Evolutionary conservation across 306 rosid genomes (phyloP), one percentile per base, ranked within the genome.

Genomic region (Geum urbanum): DNA sequence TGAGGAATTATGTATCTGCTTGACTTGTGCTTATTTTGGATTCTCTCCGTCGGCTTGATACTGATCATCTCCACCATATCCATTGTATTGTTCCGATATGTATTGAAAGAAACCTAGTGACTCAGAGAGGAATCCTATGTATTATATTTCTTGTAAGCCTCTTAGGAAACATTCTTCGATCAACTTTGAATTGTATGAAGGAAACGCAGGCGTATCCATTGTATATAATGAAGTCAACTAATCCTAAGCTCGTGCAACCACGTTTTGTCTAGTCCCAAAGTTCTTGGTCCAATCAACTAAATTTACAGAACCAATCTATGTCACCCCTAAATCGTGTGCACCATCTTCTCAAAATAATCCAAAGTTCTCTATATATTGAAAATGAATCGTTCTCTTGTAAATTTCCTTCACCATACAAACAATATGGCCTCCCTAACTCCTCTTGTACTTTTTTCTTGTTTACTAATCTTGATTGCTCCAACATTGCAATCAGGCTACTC

Each of bases 231-330:
- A 70, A 66, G 86, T 81, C 79, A 70, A 43, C n/a, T n/a, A n/a
- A n/a, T n/a, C n/a, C 79, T 13, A 40, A 2, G 80, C 77, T 84
- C 82, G 87, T 86, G 92, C 86, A 76, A 32, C 80, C 96, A 89
- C 92, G 91, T 89, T 70, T 71, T 65, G 47, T 63, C 39, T 19
- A 44, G 35, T 18, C 76, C 46, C 54, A 18, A 67, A 77, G 43
- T 56, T 77, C 64, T 56, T 43, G 61, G 45, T 43, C 63, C 63
- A 16, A 76, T 44, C 74, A 67, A 76, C 63, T 59, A 24, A 44
- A 57, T 58, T 61, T 53, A 77, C 61, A 63, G 5, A 72, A 69
- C 13, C 54, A 45, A 35, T 27, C 32, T 27, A 60, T 50, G 1
- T 18, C 82, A 56, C 70, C 56, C 67, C 66, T 60, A 60, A 82